Evolutionary conservation across 2,329 filamentous ascomycete species (phyloP).

Genomic region (Ophiostoma himal-ulmi): DNA sequence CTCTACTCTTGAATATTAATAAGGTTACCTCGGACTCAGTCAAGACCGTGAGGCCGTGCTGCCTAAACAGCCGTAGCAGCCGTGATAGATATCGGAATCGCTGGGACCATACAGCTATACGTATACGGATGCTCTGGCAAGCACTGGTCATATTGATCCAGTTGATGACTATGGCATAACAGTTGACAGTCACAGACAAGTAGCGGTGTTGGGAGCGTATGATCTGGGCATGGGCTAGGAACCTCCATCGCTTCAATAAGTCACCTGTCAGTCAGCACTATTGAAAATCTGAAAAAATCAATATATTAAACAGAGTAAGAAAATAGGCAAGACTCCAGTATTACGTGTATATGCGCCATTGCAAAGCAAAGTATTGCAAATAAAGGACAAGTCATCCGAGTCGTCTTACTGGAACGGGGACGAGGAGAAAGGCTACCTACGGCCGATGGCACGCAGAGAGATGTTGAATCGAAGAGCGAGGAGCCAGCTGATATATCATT

Average conservation of each 20-base stretch:
- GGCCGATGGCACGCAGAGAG: not conserved
- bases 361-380: not conserved
- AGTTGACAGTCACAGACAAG: not conserved
- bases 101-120: not conserved
- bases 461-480: not conserved
- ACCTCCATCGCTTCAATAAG: not conserved
- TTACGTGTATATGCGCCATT: not conserved
- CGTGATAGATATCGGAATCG: not conserved
- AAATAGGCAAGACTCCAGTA: not conserved
- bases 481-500: not conserved
- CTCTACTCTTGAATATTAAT: too few species aligned
- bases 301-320: not conserved
- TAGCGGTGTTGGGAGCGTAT: not conserved
- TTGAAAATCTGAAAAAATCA: not conserved
- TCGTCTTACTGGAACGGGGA: not conserved
- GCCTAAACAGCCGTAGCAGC: not conserved
- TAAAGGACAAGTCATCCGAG: not conserved
- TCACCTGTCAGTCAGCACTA: constrained; percentile 4
- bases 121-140: not conserved
- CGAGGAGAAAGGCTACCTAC: not conserved
- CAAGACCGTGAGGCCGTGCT: not conserved
- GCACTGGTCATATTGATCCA: not conserved
- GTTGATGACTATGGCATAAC: not conserved
- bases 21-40: not conserved
- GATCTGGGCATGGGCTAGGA: not conserved